phyloP scores from a whole-genome alignment of 768 basidiomycete genomes.

The Tylopilus subfusipes region DNA sequence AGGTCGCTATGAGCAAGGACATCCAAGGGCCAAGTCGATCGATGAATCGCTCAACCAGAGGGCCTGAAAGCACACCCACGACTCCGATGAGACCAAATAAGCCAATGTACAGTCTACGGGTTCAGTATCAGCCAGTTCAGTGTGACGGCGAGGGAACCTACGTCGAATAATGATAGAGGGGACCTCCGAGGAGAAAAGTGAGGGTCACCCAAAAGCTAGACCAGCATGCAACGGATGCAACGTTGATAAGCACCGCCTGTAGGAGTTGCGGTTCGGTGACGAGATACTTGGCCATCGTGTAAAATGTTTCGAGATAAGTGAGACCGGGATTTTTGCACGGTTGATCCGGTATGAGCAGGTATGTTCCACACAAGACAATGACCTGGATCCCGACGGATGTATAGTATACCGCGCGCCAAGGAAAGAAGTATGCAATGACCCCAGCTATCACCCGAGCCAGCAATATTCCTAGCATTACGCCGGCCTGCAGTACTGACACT shows the following conservation, averaged over 20 bases:
- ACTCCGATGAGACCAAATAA: slow-evolving; percentile 48
- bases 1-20: slow-evolving; percentile 34
- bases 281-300: slow-evolving; percentile 39
- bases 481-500: slow-evolving; percentile 31
- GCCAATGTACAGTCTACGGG: slow-evolving; percentile 35
- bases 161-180: slow-evolving; percentile 37
- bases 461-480: slow-evolving; percentile 26
- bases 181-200: slow-evolving; percentile 40
- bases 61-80: slow-evolving; percentile 29
- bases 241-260: slow-evolving; percentile 27
- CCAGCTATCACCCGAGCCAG: slow-evolving; percentile 34
- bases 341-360: slow-evolving; percentile 38
- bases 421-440: slow-evolving; percentile 37
- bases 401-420: slow-evolving; percentile 42
- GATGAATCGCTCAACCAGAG: slow-evolving; percentile 19
- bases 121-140: neutral
- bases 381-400: slow-evolving; percentile 36
- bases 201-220: slow-evolving; percentile 37
- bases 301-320: slow-evolving; percentile 33
- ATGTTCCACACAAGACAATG: slow-evolving; percentile 27
- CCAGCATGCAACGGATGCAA: slow-evolving; percentile 27
- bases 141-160: slow-evolving; percentile 5
- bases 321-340: slow-evolving; percentile 36
- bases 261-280: slow-evolving; percentile 40
- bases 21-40: slow-evolving; percentile 39